Base-by-base conservation (phyloP, 1,284 basidiomycete genomes). In the Boletus mariae region DNA sequence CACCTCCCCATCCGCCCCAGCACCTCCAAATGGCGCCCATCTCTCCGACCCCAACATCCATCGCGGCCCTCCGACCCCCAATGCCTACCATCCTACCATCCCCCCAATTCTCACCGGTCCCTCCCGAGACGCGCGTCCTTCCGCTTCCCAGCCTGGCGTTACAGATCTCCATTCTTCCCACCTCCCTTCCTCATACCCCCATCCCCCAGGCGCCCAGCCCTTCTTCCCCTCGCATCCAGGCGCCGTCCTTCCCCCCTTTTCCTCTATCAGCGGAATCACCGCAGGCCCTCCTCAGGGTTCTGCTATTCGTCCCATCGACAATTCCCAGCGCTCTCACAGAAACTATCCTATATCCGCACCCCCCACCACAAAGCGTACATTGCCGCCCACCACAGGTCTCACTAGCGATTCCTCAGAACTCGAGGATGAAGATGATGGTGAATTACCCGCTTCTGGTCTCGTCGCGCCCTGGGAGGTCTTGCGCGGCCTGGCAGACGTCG, bases 401-500 rank as follows among this genome's bases (percentile, higher is more conserved):
- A 83, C 84, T 5, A 90, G 86, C 58, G 83, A 90, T 67, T 90
- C 87, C 3, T 87, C 88, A 37, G 90, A 92, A 63, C 68, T 82
- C 34, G 85, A 89, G 50, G 86, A 83, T 41, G 81, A 88, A 37
- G 83, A 85, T 46, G 83, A 82, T 56, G 82, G 84, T 7, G 91
- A 89, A 63, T 72, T 94, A 5, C 89, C 91, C 4, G 87, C 88
- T 40, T 83, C 83, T 13, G 88, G 90, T 44, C 77, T 92, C 41
- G 82, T 90, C 53, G 90, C 90, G 6, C 89, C 89, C 44, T 89
- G 87, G 84, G 87, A 90, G 71, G 90, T 91, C 38, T 73, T 92
- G 49, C 77, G 87, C 57, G 86, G 87, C 47, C 70, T 92, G 53
- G 89, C 89, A 29, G 87, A 90, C 71, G 86, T 90, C 40, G 88